Evolutionary conservation across 106 monocot genomes (phyloP).

Genomic region (Apostasia shenzhenica): DNA sequence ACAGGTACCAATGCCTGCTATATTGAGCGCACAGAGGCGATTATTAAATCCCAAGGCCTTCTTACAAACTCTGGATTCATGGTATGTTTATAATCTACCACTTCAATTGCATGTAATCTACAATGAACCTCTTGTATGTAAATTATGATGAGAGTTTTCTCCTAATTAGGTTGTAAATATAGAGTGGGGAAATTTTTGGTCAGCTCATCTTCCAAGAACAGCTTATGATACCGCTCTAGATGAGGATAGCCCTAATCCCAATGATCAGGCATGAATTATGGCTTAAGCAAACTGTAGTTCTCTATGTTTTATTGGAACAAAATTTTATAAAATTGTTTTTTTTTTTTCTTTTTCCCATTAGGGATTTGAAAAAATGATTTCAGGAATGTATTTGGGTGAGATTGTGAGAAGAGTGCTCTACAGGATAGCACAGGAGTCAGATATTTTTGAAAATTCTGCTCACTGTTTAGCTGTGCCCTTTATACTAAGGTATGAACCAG

Average conservation of each 20-base stretch:
- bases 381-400: conserved; percentile 94
- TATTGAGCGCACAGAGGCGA: conserved; percentile 61
- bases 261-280: conserved; percentile 63
- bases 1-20: conserved; percentile 78
- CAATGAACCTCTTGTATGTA: background rate
- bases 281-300: background rate
- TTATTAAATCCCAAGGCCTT: conserved; percentile 36
- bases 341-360: conserved; percentile 13
- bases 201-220: conserved; percentile 90
- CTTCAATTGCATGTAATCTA: background rate
- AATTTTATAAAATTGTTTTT: background rate
- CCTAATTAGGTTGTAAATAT: conserved; percentile 78
- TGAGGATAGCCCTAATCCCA: conserved; percentile 72
- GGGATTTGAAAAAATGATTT: conserved; percentile 99
- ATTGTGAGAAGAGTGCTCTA: conserved; percentile 75
- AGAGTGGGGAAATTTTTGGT: conserved; percentile 99
- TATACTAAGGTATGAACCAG: conserved; percentile 46
- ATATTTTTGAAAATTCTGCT: conserved; percentile 63
- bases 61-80: conserved; percentile 21
- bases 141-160: background rate
- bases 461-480: conserved; percentile 51
- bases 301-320: background rate
- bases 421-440: conserved; percentile 63
- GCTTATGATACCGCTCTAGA: conserved; percentile 79
- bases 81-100: conserved; percentile 10